Conservation (phyloP, 306 rosid genomes). For the Castanopsis chinensis region DNA sequence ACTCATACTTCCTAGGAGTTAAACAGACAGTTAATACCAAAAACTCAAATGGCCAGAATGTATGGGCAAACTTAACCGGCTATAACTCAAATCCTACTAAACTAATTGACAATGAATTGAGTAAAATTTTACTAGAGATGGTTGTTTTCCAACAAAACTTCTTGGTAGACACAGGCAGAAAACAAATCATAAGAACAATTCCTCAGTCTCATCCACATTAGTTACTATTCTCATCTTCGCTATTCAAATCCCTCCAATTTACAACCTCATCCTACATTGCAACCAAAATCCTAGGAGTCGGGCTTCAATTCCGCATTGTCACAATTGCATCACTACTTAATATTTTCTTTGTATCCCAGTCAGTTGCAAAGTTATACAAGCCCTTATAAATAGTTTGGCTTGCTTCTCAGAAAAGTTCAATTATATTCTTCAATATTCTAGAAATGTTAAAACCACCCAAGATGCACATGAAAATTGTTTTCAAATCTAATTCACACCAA, state of each 20-base stretch:
- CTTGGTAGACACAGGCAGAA: not conserved
- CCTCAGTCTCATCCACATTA: too few species aligned
- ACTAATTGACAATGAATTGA: not conserved
- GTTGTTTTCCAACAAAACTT: not conserved
- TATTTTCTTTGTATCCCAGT: not conserved
- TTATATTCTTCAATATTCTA: not conserved
- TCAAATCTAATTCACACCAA: too few species aligned
- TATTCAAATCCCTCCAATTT: too few species aligned
- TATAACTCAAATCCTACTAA: not conserved
- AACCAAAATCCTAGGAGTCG: not conserved
- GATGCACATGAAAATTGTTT: not conserved
- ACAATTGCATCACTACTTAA: not conserved
- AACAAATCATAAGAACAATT: not conserved
- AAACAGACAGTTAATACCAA: not conserved
- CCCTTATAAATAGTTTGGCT: not conserved
- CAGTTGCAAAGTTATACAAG: not conserved
- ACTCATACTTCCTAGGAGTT: not conserved
- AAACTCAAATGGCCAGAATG: not conserved
- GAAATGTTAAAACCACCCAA: not conserved
- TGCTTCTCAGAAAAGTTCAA: not conserved
- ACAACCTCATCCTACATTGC: too few species aligned
- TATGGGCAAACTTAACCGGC: too few species aligned
- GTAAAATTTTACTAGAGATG: not conserved
- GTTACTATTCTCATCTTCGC: too few species aligned
- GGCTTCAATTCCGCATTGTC: not conserved